Evolutionary conservation across 177 flowering plant genomes (phyloP), one percentile per base, ranked within the genome.

Genomic region (Tripterygium wilfordii): DNA sequence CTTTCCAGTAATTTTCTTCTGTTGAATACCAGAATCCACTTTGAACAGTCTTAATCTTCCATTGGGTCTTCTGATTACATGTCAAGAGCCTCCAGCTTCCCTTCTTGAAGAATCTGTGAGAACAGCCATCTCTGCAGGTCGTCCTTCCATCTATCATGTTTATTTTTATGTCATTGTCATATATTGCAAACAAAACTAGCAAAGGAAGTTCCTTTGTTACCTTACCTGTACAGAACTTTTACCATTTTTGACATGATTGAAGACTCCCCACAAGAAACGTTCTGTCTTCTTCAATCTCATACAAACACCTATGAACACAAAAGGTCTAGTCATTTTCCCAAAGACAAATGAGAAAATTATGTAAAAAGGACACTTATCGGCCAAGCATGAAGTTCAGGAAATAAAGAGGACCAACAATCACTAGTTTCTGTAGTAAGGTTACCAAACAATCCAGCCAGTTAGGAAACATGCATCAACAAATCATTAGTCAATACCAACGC

Each of bases 251-350:
- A 15, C 15, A 41, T 9, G 29, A 1, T 56, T 66, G 29, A 68
- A 72, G 15, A 72, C 38, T 33, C 73, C 77, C 61, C 70, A 72
- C 2, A 68, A 54, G 42, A 45, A 72, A 9, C 27, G 21, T 25
- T 22, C 17, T 19, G 22, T 21, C 18, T 41, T 21, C 18, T 41
- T 44, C 29, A 39, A 20, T 19, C 51, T 64, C 51, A 53, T 35
- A 38, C 27, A 4, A 38, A 18, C 30, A 46, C 26, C 43, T 27
- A n/a, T 14, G 28, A 7, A 45, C n/a, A 51, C 8, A 45, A 36
- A 32, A 54, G 26, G 54, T 33, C 13, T 17, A 4, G 15, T 25
- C 2, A 18, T 33, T 24, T 20, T 36, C 10, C 42, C 10, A 16
- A 21, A 50, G 36, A 8, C 25, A n/a, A n/a, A 15, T 29, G 1